Percentiles rank a stretch among this genome's conserved stretches.
Conservation (phyloP, 768 basidiomycete genomes). For the Termitomyces heimii region DNA sequence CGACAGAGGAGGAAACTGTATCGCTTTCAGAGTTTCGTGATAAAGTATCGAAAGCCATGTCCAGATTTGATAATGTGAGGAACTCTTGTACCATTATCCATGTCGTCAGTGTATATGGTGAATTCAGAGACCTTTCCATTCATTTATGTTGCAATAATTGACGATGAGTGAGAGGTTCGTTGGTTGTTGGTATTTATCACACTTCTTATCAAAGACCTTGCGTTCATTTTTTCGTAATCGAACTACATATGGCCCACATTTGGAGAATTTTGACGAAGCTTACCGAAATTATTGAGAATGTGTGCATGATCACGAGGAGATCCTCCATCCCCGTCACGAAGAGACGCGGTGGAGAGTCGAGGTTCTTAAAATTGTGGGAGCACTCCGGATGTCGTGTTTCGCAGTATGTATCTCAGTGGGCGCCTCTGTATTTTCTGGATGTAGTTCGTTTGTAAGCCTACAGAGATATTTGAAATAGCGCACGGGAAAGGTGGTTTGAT, state of each 20-base stretch:
- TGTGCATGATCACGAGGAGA: neutral
- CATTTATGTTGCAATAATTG: neutral
- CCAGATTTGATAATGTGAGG: neutral
- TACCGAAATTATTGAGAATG: neutral
- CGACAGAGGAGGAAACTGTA: neutral
- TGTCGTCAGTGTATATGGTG: neutral
- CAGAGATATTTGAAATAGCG: neutral
- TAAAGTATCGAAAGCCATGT: neutral
- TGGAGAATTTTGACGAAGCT: neutral
- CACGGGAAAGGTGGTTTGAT: neutral
- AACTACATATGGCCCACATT: neutral
- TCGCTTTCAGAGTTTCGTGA: neutral
- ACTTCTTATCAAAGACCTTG: too few relatives aligned
- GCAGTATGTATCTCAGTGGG: too few relatives aligned
- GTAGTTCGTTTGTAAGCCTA: neutral
- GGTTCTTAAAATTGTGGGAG: neutral
- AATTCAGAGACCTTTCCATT: neutral
- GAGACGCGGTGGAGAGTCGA: neutral
- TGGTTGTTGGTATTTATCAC: too few relatives aligned
- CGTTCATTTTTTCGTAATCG: neutral
- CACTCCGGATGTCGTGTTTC: neutral
- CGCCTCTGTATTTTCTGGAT: neutral
- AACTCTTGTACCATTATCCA: neutral
- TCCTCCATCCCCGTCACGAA: neutral
- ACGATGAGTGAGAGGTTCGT: neutral